These are phyloP conservation scores for Adansonia madagascariensis DNA, from an alignment of 441 rosid genomes.

Conservation along the genomic window DNA sequence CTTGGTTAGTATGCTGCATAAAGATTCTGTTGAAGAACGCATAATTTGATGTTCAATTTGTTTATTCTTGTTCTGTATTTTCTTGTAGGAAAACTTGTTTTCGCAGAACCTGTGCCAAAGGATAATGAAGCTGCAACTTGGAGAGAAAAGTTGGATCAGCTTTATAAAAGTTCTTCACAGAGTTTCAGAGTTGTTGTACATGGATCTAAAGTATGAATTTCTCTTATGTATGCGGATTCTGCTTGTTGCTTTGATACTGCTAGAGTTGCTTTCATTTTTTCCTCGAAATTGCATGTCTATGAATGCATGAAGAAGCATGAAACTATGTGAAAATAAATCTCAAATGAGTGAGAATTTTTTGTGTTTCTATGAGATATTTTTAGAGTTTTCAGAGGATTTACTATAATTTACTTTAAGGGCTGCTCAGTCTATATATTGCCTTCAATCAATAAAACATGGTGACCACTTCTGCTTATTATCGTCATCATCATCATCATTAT, in stretches of 20 bases:
- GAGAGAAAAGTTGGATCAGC: conserved; percentile 97
- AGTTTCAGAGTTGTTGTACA: conserved; percentile 98
- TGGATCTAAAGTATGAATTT: conserved; percentile 87
- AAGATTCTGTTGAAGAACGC: conserved; percentile 18
- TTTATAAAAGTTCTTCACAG: conserved; percentile 97
- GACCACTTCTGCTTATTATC: neutral
- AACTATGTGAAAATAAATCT: neutral
- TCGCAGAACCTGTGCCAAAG: conserved; percentile 92
- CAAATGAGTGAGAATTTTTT: neutral
- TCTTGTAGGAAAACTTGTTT: conserved; percentile 90
- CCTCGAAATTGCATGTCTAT: conserved; percentile 15
- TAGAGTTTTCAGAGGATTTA: conserved; percentile 4
- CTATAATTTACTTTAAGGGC: conserved; percentile 20
- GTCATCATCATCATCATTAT: neutral
- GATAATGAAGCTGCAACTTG: conserved; percentile 98
- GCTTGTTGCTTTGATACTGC: conserved; percentile 13
- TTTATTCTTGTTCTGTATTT: conserved; percentile 29
- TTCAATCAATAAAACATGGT: neutral
- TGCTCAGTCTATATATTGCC: conserved; percentile 18
- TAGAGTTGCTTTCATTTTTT: conserved; percentile 19
- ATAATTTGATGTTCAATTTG: conserved; percentile 26
- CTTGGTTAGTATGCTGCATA: conserved; percentile 57
- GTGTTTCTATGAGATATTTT: conserved; percentile 15
- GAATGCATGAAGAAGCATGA: neutral
- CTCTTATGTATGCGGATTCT: conserved; percentile 2